These are phyloP conservation scores for Tricladium varicosporioides DNA, from an alignment of 2,329 filamentous ascomycete genomes.

Conservation along the genomic window DNA sequence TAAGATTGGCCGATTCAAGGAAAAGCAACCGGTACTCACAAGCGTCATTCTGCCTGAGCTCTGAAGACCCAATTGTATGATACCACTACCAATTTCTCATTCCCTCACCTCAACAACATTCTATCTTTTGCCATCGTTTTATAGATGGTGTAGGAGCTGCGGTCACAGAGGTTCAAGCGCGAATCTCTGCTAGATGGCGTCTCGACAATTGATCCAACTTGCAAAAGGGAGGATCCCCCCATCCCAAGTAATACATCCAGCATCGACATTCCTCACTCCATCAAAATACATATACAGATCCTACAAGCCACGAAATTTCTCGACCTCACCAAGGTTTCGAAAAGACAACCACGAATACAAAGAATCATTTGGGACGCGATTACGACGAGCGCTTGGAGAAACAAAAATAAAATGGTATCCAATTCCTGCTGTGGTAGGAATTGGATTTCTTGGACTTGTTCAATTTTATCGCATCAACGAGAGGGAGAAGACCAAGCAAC, in stretches of 20 bases:
- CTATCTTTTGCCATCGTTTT: neutral
- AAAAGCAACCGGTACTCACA: neutral
- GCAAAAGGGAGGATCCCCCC: neutral
- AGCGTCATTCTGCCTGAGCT: neutral
- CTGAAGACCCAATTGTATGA: constrained; percentile 14
- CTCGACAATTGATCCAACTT: neutral
- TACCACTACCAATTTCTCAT: neutral
- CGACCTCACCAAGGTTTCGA: constrained; percentile 26
- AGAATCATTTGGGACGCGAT: constrained; percentile 37
- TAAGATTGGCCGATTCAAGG: constrained; percentile 1
- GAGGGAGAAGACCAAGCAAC: constrained; percentile 42
- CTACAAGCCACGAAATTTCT: constrained; percentile 27
- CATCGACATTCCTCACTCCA: constrained; percentile 7
- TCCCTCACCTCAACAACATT: neutral
- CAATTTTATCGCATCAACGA: constrained; percentile 62
- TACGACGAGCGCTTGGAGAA: constrained; percentile 56
- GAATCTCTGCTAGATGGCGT: constrained; percentile 4
- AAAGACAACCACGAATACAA: constrained; percentile 28
- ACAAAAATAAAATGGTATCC: constrained; percentile 72
- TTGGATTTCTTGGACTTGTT: constrained; percentile 63
- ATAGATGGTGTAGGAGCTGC: constrained; percentile 3
- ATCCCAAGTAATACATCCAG: constrained; percentile 9
- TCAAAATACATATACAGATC: constrained; percentile 20
- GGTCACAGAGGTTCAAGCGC: neutral
- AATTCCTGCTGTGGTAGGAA: constrained; percentile 66